Conservation (phyloP, 345 rosid species). For the Acer saccharum region DNA sequence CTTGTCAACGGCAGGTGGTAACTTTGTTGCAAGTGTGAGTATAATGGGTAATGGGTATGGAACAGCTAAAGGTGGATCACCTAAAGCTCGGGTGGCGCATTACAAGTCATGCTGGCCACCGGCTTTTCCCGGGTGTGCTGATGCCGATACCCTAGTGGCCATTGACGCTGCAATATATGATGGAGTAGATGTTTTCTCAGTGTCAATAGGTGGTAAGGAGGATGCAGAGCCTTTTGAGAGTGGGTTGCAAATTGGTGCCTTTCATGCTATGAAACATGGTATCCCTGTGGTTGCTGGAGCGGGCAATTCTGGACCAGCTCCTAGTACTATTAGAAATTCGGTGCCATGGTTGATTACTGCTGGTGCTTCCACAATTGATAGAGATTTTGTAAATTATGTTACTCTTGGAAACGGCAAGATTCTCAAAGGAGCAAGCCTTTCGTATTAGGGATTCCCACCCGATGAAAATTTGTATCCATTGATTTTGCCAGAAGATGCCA, state of each 20-base stretch:
- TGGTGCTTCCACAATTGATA: too few relatives aligned
- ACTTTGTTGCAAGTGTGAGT: conserved; percentile 46
- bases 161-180: conserved; percentile 48
- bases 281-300: conserved; percentile 36
- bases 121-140: background rate
- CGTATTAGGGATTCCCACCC: too few relatives aligned
- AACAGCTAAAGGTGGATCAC: conserved; percentile 75
- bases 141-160: conserved; percentile 31
- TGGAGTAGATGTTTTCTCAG: conserved; percentile 49
- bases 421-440: too few relatives aligned
- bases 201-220: conserved; percentile 32
- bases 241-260: conserved; percentile 39
- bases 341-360: too few relatives aligned
- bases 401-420: too few relatives aligned
- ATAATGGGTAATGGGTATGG: conserved; percentile 49
- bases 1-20: conserved; percentile 66
- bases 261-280: conserved; percentile 42
- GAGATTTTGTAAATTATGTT: too few relatives aligned
- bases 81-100: conserved; percentile 49
- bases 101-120: conserved; percentile 41
- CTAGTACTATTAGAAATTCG: conserved; percentile 1
- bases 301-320: conserved; percentile 38
- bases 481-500: too few relatives aligned
- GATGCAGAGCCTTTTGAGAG: conserved; percentile 13
- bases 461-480: too few relatives aligned